These are phyloP conservation scores for Penicillium concentricum DNA, from an alignment of 2,329 filamentous ascomycete genomes.

Conservation along the genomic window DNA sequence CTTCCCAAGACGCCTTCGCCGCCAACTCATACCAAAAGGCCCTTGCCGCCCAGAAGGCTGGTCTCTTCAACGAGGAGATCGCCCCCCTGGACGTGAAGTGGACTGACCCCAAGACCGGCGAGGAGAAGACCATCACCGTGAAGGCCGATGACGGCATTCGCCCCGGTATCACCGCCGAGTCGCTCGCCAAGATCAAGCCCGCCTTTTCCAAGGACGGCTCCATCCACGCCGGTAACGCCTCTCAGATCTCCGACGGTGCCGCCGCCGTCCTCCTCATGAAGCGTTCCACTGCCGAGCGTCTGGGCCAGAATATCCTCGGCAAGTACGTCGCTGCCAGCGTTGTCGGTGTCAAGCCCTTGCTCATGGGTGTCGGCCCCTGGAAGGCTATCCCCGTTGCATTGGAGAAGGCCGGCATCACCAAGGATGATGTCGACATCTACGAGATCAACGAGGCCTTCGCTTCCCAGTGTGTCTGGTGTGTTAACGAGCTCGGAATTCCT, in stretches of 20 bases:
- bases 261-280: constrained; percentile 95
- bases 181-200: constrained; percentile 83
- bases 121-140: constrained; percentile 80
- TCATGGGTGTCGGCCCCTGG: constrained; percentile 96
- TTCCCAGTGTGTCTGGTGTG: constrained; percentile 89
- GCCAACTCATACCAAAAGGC: constrained; percentile 93
- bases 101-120: constrained; percentile 85
- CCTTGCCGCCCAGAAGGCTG: constrained; percentile 74
- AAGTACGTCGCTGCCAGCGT: constrained; percentile 86
- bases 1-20: constrained; percentile 85
- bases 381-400: constrained; percentile 93
- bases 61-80: constrained; percentile 93
- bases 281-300: constrained; percentile 81
- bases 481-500: constrained; percentile 80
- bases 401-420: constrained; percentile 78
- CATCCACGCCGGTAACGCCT: constrained; percentile 96
- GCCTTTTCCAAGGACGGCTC: constrained; percentile 88
- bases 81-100: constrained; percentile 80
- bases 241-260: constrained; percentile 92
- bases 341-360: constrained; percentile 84
- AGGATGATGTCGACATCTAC: constrained; percentile 91
- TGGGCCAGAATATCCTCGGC: constrained; percentile 85
- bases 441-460: constrained; percentile 99
- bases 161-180: constrained; percentile 80
- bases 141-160: constrained; percentile 84